These are phyloP conservation scores for Septoria linicola DNA, from an alignment of 2,329 filamentous ascomycete genomes.

Conservation along the genomic window DNA sequence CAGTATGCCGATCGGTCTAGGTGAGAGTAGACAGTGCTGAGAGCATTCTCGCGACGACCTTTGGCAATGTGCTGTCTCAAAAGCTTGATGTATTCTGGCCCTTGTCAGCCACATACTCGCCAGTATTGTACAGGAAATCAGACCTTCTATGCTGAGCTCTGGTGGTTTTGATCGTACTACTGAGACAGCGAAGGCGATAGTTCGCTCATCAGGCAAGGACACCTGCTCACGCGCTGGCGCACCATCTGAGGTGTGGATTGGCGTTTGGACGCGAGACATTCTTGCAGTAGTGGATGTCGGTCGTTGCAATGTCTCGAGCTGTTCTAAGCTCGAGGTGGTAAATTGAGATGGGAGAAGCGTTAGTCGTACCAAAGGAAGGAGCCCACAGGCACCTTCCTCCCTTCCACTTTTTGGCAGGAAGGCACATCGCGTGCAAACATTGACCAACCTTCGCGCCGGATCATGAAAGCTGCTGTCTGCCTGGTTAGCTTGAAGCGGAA, in stretches of 20 bases:
- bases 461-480: no score
- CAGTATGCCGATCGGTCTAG: constrained; percentile 45
- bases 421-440: no score
- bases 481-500: not conserved
- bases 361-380: not conserved
- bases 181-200: constrained; percentile 31
- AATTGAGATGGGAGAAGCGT: not conserved
- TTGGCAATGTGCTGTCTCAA: constrained; percentile 39
- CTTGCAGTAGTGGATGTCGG: not conserved
- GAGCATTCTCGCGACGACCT: constrained; percentile 26
- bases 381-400: not conserved
- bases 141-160: constrained; percentile 36
- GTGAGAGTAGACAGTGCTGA: constrained; percentile 35
- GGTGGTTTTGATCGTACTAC: constrained; percentile 42
- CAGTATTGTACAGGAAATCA: not conserved
- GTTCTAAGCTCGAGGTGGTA: not conserved
- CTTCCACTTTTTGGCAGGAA: not conserved
- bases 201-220: constrained; percentile 16
- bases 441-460: no score
- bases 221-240: not conserved
- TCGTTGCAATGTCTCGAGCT: not conserved
- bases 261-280: not conserved
- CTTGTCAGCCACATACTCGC: constrained; percentile 4
- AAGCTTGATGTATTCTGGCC: constrained; percentile 33
- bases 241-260: not conserved